A percentile compares a stretch with the other conserved stretches of the same genome.
phyloP scores from a whole-genome alignment of 2,329 filamentous ascomycete genomes.

The Monilinia aucupariae region DNA sequence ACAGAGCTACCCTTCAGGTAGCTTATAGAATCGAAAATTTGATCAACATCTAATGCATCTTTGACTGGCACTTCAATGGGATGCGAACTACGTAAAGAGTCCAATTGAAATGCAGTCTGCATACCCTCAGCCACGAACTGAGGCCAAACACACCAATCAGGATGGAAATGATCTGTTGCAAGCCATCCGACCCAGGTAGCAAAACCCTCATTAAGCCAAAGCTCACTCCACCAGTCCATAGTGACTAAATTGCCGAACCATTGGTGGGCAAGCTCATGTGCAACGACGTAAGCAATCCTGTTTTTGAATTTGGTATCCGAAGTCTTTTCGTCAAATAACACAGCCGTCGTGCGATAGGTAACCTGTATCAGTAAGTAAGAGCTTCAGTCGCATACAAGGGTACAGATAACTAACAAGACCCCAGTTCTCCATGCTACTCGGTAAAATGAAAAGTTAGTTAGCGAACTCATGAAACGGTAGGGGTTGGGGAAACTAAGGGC shows the following conservation, averaged over 20 bases:
- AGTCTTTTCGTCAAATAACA: conserved; percentile 90
- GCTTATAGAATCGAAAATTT: conserved; percentile 95
- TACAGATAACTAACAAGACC: conserved; percentile 82
- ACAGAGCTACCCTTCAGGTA: conserved; percentile 95
- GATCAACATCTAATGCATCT: conserved; percentile 91
- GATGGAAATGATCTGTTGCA: conserved; percentile 74
- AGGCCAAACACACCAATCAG: conserved; percentile 96
- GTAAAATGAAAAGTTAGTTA: not conserved
- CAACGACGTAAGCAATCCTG: conserved; percentile 90
- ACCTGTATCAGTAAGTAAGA: conserved; percentile 42
- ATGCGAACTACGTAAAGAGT: conserved; percentile 85
- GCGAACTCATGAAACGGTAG: not conserved
- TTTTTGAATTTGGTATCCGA: conserved; percentile 91
- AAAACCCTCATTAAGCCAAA: conserved; percentile 94
- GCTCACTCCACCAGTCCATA: conserved; percentile 94
- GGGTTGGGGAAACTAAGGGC: not conserved
- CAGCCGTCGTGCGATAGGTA: conserved; percentile 90
- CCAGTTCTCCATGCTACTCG: conserved; percentile 58
- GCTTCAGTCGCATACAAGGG: not conserved
- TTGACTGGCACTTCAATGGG: conserved; percentile 93
- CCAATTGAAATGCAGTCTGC: conserved; percentile 84
- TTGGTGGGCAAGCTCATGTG: conserved; percentile 94
- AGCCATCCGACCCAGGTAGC: conserved; percentile 96
- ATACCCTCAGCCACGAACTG: conserved; percentile 95
- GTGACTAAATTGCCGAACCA: conserved; percentile 96